A percentile compares a stretch with the other conserved stretches of the same genome.
Evolutionary conservation across 2,329 filamentous ascomycete genomes (phyloP).

Genomic region (Anisogramma anomala): DNA sequence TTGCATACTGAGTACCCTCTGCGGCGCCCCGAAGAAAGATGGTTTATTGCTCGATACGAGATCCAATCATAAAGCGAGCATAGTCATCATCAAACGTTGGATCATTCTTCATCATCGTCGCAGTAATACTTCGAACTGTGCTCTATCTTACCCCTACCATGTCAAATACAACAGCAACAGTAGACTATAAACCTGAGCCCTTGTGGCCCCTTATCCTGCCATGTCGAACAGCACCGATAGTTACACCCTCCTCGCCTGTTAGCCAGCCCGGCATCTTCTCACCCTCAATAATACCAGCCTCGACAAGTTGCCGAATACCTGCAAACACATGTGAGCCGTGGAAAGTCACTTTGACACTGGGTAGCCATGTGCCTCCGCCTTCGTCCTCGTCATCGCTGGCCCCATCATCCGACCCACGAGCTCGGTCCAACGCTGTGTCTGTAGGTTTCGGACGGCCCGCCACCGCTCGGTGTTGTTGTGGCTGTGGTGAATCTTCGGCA

Average conservation of each 20-base stretch:
- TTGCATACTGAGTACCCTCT: too few species aligned
- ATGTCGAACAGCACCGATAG: conserved; percentile 54
- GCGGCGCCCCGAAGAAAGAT: too few species aligned
- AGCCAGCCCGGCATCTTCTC: conserved; percentile 79
- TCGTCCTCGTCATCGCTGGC: conserved; percentile 20
- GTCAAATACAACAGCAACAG: conserved; percentile 3
- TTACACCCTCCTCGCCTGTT: conserved; percentile 77
- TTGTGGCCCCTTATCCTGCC: conserved; percentile 53
- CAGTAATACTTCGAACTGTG: neutral
- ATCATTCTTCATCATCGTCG: too few species aligned
- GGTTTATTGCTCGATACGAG: too few species aligned
- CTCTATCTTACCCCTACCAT: conserved; percentile 9
- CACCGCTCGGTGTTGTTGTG: neutral
- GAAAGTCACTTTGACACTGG: conserved; percentile 54
- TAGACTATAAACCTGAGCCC: conserved; percentile 37
- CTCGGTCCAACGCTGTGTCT: conserved; percentile 25
- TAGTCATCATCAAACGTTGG: too few species aligned
- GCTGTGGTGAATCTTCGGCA: conserved; percentile 14
- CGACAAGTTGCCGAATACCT: conserved; percentile 66
- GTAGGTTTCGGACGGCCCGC: conserved; percentile 25
- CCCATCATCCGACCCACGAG: conserved; percentile 19
- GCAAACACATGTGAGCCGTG: conserved; percentile 70
- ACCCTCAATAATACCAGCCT: conserved; percentile 63
- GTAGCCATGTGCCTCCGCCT: conserved; percentile 35
- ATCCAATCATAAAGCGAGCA: too few species aligned